These are phyloP conservation scores for Candida tunisiensis DNA, from an alignment of 1,139 yeast species.

Conservation along the genomic window DNA sequence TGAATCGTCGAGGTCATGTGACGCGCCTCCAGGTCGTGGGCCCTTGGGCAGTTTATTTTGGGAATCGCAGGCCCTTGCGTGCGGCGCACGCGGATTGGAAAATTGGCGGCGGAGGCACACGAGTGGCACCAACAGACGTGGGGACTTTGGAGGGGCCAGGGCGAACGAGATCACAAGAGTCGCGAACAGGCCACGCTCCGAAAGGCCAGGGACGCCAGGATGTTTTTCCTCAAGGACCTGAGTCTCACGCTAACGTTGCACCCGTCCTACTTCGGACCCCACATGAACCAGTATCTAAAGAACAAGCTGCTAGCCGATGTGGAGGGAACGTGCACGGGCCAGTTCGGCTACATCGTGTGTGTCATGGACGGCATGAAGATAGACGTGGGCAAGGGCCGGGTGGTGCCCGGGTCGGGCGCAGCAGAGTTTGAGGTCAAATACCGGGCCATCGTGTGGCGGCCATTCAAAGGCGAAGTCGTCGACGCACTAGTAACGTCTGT, in stretches of 20 bases:
- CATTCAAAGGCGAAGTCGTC: constrained; percentile 96
- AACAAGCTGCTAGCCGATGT: constrained; percentile 87
- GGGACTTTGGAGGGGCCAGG: no score
- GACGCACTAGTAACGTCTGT: constrained; percentile 93
- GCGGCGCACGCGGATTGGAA: no score
- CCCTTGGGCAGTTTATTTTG: no score
- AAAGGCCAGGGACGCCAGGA: no score
- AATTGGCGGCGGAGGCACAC: no score
- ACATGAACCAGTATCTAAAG: constrained; percentile 85
- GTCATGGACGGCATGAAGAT: constrained; percentile 90
- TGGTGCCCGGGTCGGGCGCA: constrained; percentile 79
- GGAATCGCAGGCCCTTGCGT: no score
- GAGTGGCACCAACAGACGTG: no score
- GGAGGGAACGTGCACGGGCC: constrained; percentile 98
- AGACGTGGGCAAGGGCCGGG: constrained; percentile 89
- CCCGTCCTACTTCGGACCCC: constrained; percentile 96
- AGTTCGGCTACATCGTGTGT: constrained; percentile 93
- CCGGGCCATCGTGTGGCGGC: constrained; percentile 96
- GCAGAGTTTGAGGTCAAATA: constrained; percentile 96
- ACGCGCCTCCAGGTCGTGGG: no score
- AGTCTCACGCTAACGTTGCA: constrained; percentile 84
- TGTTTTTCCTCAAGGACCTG: no score
- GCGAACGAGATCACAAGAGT: no score
- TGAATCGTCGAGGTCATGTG: no score
- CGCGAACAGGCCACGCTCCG: no score